Evolutionary conservation across 192 early-diverging fungal species (phyloP).

Genomic region (Entomortierella parvispora): DNA sequence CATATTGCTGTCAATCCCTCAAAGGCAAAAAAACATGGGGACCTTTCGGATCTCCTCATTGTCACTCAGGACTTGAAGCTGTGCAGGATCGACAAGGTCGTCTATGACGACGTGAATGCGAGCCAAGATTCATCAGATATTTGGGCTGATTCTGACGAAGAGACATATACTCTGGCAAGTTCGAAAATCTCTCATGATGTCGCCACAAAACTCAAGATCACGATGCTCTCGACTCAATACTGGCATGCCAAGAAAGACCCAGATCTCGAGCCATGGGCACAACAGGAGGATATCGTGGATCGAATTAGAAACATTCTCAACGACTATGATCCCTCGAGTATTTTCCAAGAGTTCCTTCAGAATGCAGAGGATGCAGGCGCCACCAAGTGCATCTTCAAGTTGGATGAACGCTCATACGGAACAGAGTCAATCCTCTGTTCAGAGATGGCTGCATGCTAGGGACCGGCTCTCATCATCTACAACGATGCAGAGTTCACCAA

Average conservation of each 20-base stretch:
- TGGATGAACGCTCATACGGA: conserved; percentile 8
- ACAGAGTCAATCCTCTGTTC: not conserved
- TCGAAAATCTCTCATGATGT: not conserved
- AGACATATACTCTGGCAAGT: conserved; percentile 7
- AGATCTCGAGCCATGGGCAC: conserved; percentile 12
- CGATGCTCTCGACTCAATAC: conserved; percentile 9
- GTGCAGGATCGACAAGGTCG: conserved; percentile 4
- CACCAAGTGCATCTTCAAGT: conserved; percentile 10
- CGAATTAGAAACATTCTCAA: conserved; percentile 26
- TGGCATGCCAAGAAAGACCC: conserved; percentile 10
- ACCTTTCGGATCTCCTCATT: not conserved
- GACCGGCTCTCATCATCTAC: conserved; percentile 30
- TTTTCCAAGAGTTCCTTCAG: conserved; percentile 34
- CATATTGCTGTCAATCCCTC: not conserved
- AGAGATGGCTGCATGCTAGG: conserved; percentile 34
- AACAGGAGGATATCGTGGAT: conserved; percentile 22
- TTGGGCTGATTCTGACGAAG: not conserved
- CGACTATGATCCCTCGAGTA: conserved; percentile 10
- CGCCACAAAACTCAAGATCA: conserved; percentile 10
- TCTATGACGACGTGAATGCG: conserved; percentile 21
- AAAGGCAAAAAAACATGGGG: accelerated
- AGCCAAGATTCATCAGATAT: not conserved
- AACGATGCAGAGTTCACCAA: conserved; percentile 30
- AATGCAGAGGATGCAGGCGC: conserved; percentile 35
- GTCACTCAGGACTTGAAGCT: conserved; percentile 6